Evolutionary conservation across 805 yeast genomes (phyloP).

Genomic region (Yamadazyma sp.): DNA sequence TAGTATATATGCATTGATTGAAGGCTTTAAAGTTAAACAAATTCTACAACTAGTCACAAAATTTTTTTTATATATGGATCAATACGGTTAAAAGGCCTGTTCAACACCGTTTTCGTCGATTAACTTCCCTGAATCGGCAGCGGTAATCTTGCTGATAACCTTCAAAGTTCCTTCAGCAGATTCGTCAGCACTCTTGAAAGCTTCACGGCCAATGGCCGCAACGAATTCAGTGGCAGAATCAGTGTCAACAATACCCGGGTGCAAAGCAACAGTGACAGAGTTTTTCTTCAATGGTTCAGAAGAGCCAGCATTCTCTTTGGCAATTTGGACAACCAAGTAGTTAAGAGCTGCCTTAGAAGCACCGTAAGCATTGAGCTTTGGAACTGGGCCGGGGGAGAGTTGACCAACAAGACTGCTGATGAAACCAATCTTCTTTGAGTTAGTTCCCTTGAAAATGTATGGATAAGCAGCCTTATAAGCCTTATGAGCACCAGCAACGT

Average conservation of each 20-base stretch:
- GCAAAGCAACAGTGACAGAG: constrained; percentile 12
- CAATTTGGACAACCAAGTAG: constrained; percentile 25
- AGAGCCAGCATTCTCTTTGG: constrained; percentile 17
- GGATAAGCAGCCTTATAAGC: constrained; percentile 14
- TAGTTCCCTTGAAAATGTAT: constrained; percentile 9
- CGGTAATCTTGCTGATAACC: not conserved
- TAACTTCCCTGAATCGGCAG: constrained; percentile 3
- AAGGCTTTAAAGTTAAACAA: no score
- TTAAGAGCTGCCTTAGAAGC: constrained; percentile 39
- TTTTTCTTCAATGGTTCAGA: constrained; percentile 21
- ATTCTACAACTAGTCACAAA: no score
- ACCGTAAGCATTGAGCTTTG: constrained; percentile 23
- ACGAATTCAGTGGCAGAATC: constrained; percentile 27
- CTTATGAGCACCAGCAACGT: constrained; percentile 14
- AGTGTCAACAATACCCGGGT: constrained; percentile 36
- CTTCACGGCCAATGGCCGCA: not conserved
- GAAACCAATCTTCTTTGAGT: constrained; percentile 22
- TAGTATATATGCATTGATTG: no score
- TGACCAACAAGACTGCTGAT: constrained; percentile 19
- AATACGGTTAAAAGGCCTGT: no score
- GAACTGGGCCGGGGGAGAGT: constrained; percentile 1
- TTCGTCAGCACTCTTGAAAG: constrained; percentile 7
- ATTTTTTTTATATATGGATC: no score
- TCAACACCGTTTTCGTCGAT: constrained; percentile 3
- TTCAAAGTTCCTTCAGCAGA: constrained; percentile 2